Conservation (phyloP, 2,329 filamentous ascomycete species). For the Drechslerella stenobrocha region DNA sequence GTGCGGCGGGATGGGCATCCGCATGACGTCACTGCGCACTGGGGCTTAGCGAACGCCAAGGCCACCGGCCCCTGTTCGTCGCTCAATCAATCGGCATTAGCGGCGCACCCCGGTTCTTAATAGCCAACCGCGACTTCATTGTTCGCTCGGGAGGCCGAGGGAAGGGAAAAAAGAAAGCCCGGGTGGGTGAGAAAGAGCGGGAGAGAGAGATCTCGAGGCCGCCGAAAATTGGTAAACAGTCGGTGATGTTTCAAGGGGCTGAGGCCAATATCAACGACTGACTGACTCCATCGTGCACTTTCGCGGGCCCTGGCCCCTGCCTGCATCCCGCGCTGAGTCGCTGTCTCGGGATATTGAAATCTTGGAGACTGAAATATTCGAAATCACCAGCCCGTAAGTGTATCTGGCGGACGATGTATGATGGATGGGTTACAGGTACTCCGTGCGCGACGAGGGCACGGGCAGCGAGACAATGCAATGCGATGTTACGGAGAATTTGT, state of each 20-base stretch:
- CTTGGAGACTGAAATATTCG: background rate
- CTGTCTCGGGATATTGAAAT: background rate
- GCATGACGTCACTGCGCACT: slow-evolving; percentile 35
- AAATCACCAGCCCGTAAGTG: background rate
- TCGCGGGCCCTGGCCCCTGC: slow-evolving; percentile 1
- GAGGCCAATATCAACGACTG: slow-evolving; percentile 32
- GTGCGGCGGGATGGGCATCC: slow-evolving; percentile 10
- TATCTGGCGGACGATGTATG: background rate
- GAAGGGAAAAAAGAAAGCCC: background rate
- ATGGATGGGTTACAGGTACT: too few relatives aligned
- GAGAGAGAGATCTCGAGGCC: too few relatives aligned
- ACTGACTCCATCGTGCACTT: slow-evolving; percentile 9
- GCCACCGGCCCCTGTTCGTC: too few relatives aligned
- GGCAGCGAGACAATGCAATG: background rate
- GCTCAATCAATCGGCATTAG: background rate
- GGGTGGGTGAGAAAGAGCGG: slow-evolving; percentile 11
- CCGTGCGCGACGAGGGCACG: background rate
- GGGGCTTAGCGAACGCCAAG: too few relatives aligned
- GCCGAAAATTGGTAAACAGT: slow-evolving; percentile 46
- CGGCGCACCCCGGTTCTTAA: slow-evolving; percentile 15
- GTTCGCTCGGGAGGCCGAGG: too few relatives aligned
- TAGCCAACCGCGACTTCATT: slow-evolving; percentile 11
- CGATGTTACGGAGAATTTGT: slow-evolving; percentile 7
- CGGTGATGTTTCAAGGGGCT: slow-evolving; percentile 46
- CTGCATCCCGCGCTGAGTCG: slow-evolving; percentile 4